Evolutionary conservation across 768 basidiomycete species (phyloP), one percentile per base, ranked within the genome.

Genomic region (Dioszegia crocea): DNA sequence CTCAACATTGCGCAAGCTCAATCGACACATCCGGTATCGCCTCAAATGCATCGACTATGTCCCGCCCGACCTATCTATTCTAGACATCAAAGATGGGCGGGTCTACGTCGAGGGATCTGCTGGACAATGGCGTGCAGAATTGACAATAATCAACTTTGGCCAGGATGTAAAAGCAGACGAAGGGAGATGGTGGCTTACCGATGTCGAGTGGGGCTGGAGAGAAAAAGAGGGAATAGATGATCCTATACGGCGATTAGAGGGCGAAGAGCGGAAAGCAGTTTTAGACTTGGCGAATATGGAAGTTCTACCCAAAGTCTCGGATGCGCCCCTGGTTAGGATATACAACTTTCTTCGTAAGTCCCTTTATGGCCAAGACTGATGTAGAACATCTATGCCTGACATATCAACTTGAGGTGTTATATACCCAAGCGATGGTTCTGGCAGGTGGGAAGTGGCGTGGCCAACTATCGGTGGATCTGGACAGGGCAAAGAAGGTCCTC

Each of bases 261-360:
- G 59, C 4, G 69, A 68, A 29, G 68, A 67, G 36, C 43, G 67
- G 29, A 67, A 72, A 47, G 56, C 59, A 45, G 65, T 71, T n/a
- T 62, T 56, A 56, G 73, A 62, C 61, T 40, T 64, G 23, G 69
- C 73, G 40, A 70, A 77, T 61, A 26, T 30, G 41, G 63, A 63
- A 14, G 46, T 63, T n/a, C 45, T 61, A 16, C 43, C 57, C 2
- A 60, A 6, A 6, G 33, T 6, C 6, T 6, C 8, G 8, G 91
- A 96, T 68, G 82, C 89, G 26, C 92, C 93, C 11, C 82, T 97
- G 2, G 83, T 91, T 8, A 84, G 93, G 40, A 70, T 91, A 6
- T 92, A 83, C 78, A 94, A 93, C 66, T 89, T 94, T 65, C 80
- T 97, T 33, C 91, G 92, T 94, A 75, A 70, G 90, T 76, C 23